These are phyloP conservation scores for Podaxis carcinomalis DNA, from an alignment of 768 basidiomycete species.

Conservation along the genomic window DNA sequence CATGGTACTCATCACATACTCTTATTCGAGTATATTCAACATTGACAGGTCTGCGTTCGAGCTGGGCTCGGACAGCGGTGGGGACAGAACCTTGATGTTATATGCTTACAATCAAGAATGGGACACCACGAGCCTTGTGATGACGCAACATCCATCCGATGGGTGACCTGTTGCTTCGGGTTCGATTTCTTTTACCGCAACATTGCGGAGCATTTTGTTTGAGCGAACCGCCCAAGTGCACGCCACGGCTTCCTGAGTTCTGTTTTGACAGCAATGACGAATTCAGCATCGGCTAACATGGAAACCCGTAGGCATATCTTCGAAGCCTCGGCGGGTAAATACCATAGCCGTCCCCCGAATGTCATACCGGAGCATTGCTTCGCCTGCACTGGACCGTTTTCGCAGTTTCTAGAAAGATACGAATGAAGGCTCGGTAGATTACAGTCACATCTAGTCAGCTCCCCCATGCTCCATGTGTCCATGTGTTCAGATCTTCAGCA, in stretches of 20 bases:
- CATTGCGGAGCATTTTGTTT: not conserved
- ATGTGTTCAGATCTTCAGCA: not conserved
- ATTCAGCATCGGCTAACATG: not conserved
- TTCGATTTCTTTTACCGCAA: not conserved
- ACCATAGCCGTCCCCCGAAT: not conserved
- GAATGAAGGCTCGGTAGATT: not conserved
- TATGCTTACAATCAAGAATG: not conserved
- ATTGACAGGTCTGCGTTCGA: not conserved
- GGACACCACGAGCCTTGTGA: not conserved
- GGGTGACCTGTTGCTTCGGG: not conserved
- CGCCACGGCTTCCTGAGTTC: not conserved
- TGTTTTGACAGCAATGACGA: not conserved
- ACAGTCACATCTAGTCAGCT: not conserved
- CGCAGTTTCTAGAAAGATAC: not conserved
- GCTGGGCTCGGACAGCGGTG: not conserved
- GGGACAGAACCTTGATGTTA: not conserved
- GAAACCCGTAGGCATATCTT: not conserved
- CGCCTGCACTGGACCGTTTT: not conserved
- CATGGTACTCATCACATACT: not conserved
- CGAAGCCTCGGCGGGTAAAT: not conserved
- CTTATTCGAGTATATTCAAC: not conserved
- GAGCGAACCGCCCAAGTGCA: not conserved
- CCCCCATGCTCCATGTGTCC: not conserved
- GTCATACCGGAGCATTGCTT: not conserved
- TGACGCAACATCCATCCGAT: not conserved